phyloP scores from a whole-genome alignment of 2,329 filamentous ascomycete genomes.

The Hypoxylon sp. region DNA sequence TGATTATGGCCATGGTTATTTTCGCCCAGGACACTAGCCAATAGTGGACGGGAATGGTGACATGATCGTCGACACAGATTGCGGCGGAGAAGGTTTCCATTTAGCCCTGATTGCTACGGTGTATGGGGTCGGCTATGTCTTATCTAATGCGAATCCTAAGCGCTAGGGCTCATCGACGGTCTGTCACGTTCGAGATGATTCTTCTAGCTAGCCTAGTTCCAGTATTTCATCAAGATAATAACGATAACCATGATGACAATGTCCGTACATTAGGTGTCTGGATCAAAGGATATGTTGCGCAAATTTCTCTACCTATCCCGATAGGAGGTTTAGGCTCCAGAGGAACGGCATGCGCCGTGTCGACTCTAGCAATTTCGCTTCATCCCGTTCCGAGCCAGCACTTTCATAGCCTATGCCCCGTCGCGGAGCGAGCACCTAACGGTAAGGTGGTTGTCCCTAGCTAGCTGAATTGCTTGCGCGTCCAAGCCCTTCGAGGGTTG shows the following conservation, averaged over 20 bases:
- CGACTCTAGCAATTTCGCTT: constrained; percentile 33
- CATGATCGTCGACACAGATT: constrained; percentile 24
- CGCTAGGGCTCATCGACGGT: constrained; percentile 10
- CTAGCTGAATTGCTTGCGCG: constrained; percentile 16
- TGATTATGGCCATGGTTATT: constrained; percentile 15
- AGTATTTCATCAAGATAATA: constrained; percentile 24
- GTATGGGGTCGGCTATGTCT: constrained; percentile 8
- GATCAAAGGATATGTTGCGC: constrained; percentile 12
- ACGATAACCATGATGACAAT: constrained; percentile 15
- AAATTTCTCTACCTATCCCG: constrained; percentile 22
- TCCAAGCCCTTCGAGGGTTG: constrained; percentile 5
- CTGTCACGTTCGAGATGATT: constrained; percentile 16
- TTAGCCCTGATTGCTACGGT: constrained; percentile 24
- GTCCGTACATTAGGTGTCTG: constrained; percentile 19
- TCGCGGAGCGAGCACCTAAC: constrained; percentile 9
- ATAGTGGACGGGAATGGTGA: constrained; percentile 32
- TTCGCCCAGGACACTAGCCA: constrained; percentile 21
- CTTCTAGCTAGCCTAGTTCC: constrained; percentile 4
- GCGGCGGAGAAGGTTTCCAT: constrained; percentile 24
- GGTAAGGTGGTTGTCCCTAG: constrained; percentile 15
- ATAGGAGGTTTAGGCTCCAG: constrained; percentile 33
- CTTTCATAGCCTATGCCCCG: constrained; percentile 26
- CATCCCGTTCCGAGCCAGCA: constrained; percentile 35
- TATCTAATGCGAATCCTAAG: constrained; percentile 22
- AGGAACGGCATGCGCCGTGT: constrained; percentile 31